Conservation (phyloP, 176 grass and related monocot genomes). For the Oryza coarctata region DNA sequence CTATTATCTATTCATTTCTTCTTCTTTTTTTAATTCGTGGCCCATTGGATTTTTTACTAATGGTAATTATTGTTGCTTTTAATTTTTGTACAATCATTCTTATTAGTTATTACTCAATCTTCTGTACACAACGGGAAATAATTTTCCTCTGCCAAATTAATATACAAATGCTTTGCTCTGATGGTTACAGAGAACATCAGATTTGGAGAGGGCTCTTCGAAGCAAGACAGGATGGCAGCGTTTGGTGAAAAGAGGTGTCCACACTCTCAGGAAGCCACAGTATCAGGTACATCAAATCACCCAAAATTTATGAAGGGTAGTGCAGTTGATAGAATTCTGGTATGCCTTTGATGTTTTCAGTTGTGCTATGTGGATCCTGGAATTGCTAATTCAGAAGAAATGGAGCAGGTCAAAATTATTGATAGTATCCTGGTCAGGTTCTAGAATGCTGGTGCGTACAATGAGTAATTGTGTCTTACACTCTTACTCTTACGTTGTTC, state of each 20-base stretch:
- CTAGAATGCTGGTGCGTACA: constrained; percentile 39
- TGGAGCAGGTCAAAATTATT: constrained; percentile 69
- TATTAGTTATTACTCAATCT: not conserved
- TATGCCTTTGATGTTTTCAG: constrained; percentile 41
- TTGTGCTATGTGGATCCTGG: constrained; percentile 86
- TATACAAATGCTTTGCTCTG: not conserved
- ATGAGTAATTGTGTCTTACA: not conserved
- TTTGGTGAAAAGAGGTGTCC: constrained; percentile 78
- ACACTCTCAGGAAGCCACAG: constrained; percentile 79
- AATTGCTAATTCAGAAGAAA: constrained; percentile 58
- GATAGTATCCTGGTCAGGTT: constrained; percentile 70
- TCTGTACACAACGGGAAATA: not conserved
- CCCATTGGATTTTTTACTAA: not conserved
- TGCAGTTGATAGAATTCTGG: not conserved
- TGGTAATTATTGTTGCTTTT: not conserved
- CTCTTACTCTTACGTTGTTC: constrained; percentile 15
- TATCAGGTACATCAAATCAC: constrained; percentile 68
- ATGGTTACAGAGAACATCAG: constrained; percentile 60
- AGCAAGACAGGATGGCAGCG: constrained; percentile 72
- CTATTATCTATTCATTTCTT: not conserved
- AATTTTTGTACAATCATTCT: not conserved
- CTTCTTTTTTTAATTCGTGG: not conserved
- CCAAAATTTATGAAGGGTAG: not conserved
- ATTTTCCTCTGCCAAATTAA: not conserved
- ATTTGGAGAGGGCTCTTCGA: constrained; percentile 62